phyloP scores from a whole-genome alignment of 768 basidiomycete genomes.

The Phallus indusiatus region DNA sequence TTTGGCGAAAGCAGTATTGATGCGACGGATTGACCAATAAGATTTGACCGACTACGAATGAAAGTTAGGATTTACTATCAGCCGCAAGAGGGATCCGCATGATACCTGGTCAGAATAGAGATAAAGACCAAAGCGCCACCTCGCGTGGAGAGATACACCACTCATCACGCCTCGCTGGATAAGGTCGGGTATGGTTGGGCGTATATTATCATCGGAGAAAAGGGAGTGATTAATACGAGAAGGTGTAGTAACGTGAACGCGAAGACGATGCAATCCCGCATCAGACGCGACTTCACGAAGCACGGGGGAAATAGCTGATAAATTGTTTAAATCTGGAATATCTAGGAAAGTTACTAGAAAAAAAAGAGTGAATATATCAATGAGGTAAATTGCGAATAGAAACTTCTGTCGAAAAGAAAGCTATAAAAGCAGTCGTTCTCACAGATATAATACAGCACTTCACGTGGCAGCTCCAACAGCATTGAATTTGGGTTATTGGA shows the following conservation, averaged over 20 bases:
- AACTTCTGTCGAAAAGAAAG: constrained; percentile 12
- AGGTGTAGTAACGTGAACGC: constrained; percentile 53
- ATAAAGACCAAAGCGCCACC: constrained; percentile 59
- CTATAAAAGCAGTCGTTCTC: not conserved
- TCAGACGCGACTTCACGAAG: constrained; percentile 48
- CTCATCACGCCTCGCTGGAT: constrained; percentile 63
- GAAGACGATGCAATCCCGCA: constrained; percentile 52
- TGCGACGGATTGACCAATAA: constrained; percentile 47
- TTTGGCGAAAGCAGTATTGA: constrained; percentile 46
- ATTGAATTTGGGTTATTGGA: not conserved
- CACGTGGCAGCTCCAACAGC: constrained; percentile 38
- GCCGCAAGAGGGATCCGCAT: not conserved
- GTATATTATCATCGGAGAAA: constrained; percentile 44
- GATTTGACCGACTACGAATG: constrained; percentile 48
- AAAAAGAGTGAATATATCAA: not conserved
- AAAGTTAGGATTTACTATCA: not conserved
- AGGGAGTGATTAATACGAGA: constrained; percentile 59
- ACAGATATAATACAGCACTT: constrained; percentile 54
- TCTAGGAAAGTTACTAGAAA: constrained; percentile 63
- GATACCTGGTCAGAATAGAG: constrained; percentile 49
- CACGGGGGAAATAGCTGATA: constrained; percentile 38
- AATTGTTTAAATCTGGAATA: constrained; percentile 53
- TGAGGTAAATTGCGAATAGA: constrained; percentile 1
- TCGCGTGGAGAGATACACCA: constrained; percentile 54
- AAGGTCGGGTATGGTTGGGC: constrained; percentile 59